Conservation (phyloP, 2,329 filamentous ascomycete genomes). For the Venturia asperata region DNA sequence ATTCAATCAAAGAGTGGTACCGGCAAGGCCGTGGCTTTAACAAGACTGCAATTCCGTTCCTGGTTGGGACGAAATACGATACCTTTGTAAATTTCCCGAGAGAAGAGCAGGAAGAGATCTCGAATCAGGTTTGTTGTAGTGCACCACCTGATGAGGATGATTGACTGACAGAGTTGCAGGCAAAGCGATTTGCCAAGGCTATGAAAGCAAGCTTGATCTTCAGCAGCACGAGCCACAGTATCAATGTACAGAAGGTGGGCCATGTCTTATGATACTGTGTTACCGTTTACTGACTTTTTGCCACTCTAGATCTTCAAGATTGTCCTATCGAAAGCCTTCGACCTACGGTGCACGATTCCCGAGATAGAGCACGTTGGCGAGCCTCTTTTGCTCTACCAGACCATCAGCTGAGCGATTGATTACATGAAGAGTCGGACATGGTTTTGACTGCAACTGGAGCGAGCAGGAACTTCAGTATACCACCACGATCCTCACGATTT, state of each 20-base stretch:
- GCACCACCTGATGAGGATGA: constrained; percentile 1
- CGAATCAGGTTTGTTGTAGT: constrained; percentile 65
- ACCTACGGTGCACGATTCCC: constrained; percentile 96
- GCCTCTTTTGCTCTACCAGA: constrained; percentile 76
- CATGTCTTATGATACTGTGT: background rate
- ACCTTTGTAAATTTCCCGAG: constrained; percentile 98
- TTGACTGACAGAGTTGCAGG: constrained; percentile 44
- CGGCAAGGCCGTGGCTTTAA: constrained; percentile 96
- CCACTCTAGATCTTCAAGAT: constrained; percentile 90
- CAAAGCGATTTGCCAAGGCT: constrained; percentile 90
- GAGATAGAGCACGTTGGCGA: constrained; percentile 98
- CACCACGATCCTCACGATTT: background rate
- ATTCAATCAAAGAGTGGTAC: constrained; percentile 99
- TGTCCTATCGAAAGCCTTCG: constrained; percentile 95
- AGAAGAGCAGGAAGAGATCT: constrained; percentile 98
- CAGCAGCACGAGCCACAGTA: constrained; percentile 97
- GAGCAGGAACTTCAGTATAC: background rate
- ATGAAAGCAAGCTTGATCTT: constrained; percentile 98
- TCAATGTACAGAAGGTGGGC: constrained; percentile 95
- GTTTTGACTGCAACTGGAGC: background rate
- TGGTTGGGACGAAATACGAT: constrained; percentile 97
- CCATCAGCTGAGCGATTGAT: constrained; percentile 27
- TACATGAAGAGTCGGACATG: background rate
- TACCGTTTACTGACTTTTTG: background rate
- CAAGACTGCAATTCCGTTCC: constrained; percentile 97